Percentiles rank a stretch among this genome's conserved stretches.
Conservation (phyloP, 2,329 filamentous ascomycete species). For the Xylariaceae sp. region DNA sequence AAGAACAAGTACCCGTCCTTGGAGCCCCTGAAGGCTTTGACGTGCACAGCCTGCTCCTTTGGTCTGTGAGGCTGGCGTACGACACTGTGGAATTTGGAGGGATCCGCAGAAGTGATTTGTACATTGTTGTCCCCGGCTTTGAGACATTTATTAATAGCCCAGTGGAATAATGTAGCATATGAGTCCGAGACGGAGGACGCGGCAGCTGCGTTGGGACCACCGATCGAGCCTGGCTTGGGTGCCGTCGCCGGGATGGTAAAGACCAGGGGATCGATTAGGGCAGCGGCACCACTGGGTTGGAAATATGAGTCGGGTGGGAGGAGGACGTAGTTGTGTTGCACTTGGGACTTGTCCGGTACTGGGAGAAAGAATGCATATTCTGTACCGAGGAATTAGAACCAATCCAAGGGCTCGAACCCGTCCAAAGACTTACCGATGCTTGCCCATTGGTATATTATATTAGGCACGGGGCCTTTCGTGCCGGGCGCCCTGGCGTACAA, state of each 20-base stretch:
- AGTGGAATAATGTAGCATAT: slow-evolving; percentile 58
- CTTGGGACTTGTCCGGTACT: slow-evolving; percentile 62
- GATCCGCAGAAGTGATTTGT: slow-evolving; percentile 51
- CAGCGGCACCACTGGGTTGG: slow-evolving; percentile 43
- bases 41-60: slow-evolving; percentile 61
- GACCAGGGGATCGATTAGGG: slow-evolving; percentile 56
- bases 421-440: slow-evolving; percentile 51
- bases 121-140: slow-evolving; percentile 46
- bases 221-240: slow-evolving; percentile 59
- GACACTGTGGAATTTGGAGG: slow-evolving; percentile 56
- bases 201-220: slow-evolving; percentile 46
- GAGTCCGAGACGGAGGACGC: slow-evolving; percentile 57
- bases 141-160: slow-evolving; percentile 55
- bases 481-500: slow-evolving; percentile 56
- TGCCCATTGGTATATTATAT: slow-evolving; percentile 58
- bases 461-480: slow-evolving; percentile 49
- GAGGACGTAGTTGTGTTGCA: slow-evolving; percentile 65
- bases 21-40: slow-evolving; percentile 64
- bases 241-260: slow-evolving; percentile 61
- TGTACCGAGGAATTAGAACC: slow-evolving; percentile 28
- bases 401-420: not conserved
- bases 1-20: slow-evolving; percentile 70
- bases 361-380: slow-evolving; percentile 64
- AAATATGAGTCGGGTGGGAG: slow-evolving; percentile 57
- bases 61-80: slow-evolving; percentile 57